Evolutionary conservation across 1,284 basidiomycete genomes (phyloP).

Genomic region (Ceratobasidium sp.): DNA sequence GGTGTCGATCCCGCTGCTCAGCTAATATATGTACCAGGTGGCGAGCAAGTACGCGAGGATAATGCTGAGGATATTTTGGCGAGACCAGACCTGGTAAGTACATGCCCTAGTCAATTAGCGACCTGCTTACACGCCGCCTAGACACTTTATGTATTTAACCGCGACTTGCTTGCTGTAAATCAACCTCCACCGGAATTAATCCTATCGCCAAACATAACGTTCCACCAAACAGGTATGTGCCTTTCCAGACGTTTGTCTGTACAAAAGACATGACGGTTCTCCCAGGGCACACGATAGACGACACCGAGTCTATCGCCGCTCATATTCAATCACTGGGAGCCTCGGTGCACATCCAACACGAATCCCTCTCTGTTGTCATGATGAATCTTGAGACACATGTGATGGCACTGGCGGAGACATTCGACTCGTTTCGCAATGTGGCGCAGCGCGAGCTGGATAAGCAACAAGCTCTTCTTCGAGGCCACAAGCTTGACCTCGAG

Average conservation of each 20-base stretch:
- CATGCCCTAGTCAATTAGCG: background rate
- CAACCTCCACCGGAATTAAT: slow-evolving; percentile 22
- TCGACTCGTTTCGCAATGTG: slow-evolving; percentile 67
- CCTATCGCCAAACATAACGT: background rate
- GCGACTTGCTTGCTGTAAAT: slow-evolving; percentile 24
- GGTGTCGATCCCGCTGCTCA: slow-evolving; percentile 8
- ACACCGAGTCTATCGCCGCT: slow-evolving; percentile 5
- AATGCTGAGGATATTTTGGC: slow-evolving; percentile 37
- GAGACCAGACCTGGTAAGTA: slow-evolving; percentile 25
- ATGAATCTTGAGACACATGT: slow-evolving; percentile 72
- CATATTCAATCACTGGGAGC: slow-evolving; percentile 14
- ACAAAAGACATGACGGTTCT: background rate
- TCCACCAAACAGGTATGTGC: slow-evolving; percentile 27
- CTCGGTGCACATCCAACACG: slow-evolving; percentile 26
- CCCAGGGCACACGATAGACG: slow-evolving; percentile 21
- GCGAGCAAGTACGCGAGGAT: slow-evolving; percentile 37
- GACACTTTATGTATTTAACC: slow-evolving; percentile 38
- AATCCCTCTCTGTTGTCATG: slow-evolving; percentile 31
- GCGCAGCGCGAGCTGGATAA: slow-evolving; percentile 70
- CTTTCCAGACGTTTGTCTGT: background rate
- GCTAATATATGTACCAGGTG: slow-evolving; percentile 26
- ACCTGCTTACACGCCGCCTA: slow-evolving; percentile 5
- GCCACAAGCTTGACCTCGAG: slow-evolving; percentile 73
- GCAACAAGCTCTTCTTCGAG: slow-evolving; percentile 67
- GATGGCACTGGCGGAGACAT: slow-evolving; percentile 73